phyloP scores from a whole-genome alignment of 2,329 filamentous ascomycete genomes.

The Hymenotorrendiella dingleyae region DNA sequence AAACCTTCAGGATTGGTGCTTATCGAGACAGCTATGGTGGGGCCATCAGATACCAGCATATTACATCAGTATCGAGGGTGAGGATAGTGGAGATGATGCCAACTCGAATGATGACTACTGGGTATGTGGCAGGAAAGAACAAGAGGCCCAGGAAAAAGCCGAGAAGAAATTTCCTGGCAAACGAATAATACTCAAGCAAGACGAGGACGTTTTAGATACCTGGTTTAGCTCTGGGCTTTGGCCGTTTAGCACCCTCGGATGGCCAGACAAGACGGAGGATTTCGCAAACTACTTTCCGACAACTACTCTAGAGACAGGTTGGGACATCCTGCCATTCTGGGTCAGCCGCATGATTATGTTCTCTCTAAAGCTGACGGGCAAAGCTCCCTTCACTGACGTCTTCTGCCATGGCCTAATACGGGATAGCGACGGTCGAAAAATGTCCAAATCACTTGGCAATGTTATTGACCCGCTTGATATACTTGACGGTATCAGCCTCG shows the following conservation, averaged over 20 bases:
- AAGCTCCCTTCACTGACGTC: conserved; percentile 85
- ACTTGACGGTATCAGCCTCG: conserved; percentile 74
- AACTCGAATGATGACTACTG: conserved; percentile 63
- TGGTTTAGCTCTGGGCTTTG: conserved; percentile 93
- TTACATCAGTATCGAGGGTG: conserved; percentile 70
- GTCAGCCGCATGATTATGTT: conserved; percentile 89
- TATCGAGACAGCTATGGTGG: conserved; percentile 91
- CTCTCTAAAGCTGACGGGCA: conserved; percentile 77
- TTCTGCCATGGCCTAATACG: conserved; percentile 89
- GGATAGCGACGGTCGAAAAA: conserved; percentile 87
- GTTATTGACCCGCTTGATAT: conserved; percentile 90
- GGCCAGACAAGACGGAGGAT: conserved; percentile 73
- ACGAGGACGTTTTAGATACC: conserved; percentile 88
- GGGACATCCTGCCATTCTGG: conserved; percentile 93
- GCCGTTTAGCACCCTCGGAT: conserved; percentile 87
- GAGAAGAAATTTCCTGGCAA: conserved; percentile 70
- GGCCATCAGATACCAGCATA: conserved; percentile 88
- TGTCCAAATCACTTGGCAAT: conserved; percentile 91
- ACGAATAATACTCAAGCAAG: conserved; percentile 72
- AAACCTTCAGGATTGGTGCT: conserved; percentile 84
- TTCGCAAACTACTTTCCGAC: conserved; percentile 79
- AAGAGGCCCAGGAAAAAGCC: conserved; percentile 74
- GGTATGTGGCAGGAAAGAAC: conserved; percentile 71
- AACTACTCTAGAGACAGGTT: conserved; percentile 80
- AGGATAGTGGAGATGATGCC: conserved; percentile 38